phyloP scores from a whole-genome alignment of 2,329 filamentous ascomycete species.

The Ophiocordyceps unilateralis region DNA sequence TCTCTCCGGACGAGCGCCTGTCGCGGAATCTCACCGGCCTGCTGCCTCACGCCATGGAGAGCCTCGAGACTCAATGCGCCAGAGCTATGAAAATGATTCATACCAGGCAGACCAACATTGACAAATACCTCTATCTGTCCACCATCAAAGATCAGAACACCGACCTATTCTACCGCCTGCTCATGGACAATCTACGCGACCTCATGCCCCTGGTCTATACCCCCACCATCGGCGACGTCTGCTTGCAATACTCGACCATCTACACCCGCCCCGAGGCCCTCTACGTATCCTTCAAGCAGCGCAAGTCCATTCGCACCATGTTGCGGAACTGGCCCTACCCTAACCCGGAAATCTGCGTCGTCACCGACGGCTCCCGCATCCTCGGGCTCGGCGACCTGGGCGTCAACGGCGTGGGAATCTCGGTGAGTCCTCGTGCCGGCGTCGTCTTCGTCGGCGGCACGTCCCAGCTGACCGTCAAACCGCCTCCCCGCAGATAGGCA shows the following conservation, averaged over 20 bases:
- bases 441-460: neutral
- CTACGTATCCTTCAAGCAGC: conserved; percentile 92
- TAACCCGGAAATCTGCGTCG: conserved; percentile 86
- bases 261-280: conserved; percentile 91
- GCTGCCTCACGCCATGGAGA: conserved; percentile 46
- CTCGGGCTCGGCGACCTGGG: conserved; percentile 88
- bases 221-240: conserved; percentile 87
- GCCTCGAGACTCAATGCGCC: conserved; percentile 39
- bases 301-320: conserved; percentile 74
- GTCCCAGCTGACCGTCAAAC: neutral
- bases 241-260: conserved; percentile 86
- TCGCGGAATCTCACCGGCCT: conserved; percentile 49
- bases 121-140: conserved; percentile 74
- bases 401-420: conserved; percentile 94
- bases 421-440: conserved; percentile 35
- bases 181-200: conserved; percentile 61
- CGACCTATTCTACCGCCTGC: conserved; percentile 68
- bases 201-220: conserved; percentile 77
- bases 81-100: conserved; percentile 61
- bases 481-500: conserved; percentile 63
- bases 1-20: conserved; percentile 45
- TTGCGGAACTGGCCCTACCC: conserved; percentile 84
- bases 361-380: conserved; percentile 89
- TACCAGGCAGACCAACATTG: conserved; percentile 50
- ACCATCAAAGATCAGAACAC: conserved; percentile 58